Conservation (phyloP, 2,329 filamentous ascomycete species). For the Podosphaera xanthii region DNA sequence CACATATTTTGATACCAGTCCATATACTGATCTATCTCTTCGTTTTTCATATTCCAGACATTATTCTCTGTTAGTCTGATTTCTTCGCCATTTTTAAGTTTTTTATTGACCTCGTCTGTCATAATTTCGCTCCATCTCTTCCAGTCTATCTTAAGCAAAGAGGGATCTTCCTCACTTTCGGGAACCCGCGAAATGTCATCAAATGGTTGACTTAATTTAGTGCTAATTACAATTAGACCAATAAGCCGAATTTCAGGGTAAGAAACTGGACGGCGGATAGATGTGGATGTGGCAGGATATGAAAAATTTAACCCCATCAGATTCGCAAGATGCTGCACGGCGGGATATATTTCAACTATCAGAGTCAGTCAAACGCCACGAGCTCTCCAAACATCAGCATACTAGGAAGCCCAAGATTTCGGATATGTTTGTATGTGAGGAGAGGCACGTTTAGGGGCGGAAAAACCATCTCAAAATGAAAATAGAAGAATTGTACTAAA, state of each 20-base stretch:
- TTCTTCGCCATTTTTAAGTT: slow-evolving; percentile 22
- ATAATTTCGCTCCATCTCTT: slow-evolving; percentile 36
- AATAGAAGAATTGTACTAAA: slow-evolving; percentile 37
- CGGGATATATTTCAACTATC: slow-evolving; percentile 39
- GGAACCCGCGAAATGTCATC: slow-evolving; percentile 31
- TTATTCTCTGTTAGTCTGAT: slow-evolving; percentile 35
- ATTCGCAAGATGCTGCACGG: slow-evolving; percentile 28
- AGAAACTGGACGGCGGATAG: slow-evolving; percentile 25
- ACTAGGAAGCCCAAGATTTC: slow-evolving; percentile 54
- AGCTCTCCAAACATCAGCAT: slow-evolving; percentile 11
- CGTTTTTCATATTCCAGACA: slow-evolving; percentile 34
- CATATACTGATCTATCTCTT: slow-evolving; percentile 51
- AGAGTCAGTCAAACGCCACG: slow-evolving; percentile 5
- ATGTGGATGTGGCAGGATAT: slow-evolving; percentile 27
- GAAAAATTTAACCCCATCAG: slow-evolving; percentile 27
- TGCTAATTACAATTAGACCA: slow-evolving; percentile 46
- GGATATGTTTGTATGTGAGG: slow-evolving; percentile 45
- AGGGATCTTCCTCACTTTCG: slow-evolving; percentile 28
- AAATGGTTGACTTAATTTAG: slow-evolving; percentile 62
- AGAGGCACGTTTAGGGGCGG: slow-evolving; percentile 50
- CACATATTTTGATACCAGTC: slow-evolving; percentile 56
- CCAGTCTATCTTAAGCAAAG: slow-evolving; percentile 49
- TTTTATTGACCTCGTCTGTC: slow-evolving; percentile 11
- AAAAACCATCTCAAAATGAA: slow-evolving; percentile 46
- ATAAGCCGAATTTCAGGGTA: slow-evolving; percentile 58